These are phyloP conservation scores for Rhodofomes roseus DNA, from an alignment of 1,284 basidiomycete species.

Conservation along the genomic window DNA sequence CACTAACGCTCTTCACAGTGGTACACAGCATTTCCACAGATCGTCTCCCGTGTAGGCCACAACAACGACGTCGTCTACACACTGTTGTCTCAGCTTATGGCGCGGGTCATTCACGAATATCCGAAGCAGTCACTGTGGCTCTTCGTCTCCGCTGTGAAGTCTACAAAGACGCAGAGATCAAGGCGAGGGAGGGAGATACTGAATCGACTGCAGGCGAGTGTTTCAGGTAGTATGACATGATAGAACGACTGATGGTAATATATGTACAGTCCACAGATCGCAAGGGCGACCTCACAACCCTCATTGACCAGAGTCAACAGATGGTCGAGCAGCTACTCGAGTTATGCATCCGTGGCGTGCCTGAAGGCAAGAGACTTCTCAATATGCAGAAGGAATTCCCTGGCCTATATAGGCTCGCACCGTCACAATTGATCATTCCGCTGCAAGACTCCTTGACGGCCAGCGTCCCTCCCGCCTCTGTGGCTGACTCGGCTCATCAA, in stretches of 20 bases:
- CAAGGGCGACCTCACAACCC: slow-evolving; percentile 38
- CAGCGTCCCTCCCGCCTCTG: slow-evolving; percentile 75
- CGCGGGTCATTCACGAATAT: slow-evolving; percentile 73
- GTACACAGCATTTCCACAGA: slow-evolving; percentile 96
- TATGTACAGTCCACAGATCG: slow-evolving; percentile 25
- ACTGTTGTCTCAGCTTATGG: slow-evolving; percentile 70
- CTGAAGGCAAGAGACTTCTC: slow-evolving; percentile 45
- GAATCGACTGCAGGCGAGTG: slow-evolving; percentile 57
- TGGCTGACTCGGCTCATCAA: slow-evolving; percentile 59
- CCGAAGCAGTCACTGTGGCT: slow-evolving; percentile 95
- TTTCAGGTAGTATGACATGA: too few relatives aligned
- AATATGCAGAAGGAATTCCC: slow-evolving; percentile 69
- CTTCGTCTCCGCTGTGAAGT: slow-evolving; percentile 87
- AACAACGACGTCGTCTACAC: slow-evolving; percentile 65
- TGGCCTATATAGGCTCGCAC: slow-evolving; percentile 52
- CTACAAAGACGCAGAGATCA: slow-evolving; percentile 66
- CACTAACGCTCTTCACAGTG: slow-evolving; percentile 53
- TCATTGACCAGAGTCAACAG: slow-evolving; percentile 51
- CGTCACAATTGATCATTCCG: slow-evolving; percentile 79
- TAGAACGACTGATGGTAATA: too few relatives aligned
- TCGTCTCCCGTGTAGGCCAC: slow-evolving; percentile 93
- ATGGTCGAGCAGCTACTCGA: slow-evolving; percentile 71
- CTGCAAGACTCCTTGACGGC: slow-evolving; percentile 92
- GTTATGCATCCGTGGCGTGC: slow-evolving; percentile 59
- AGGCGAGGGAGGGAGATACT: slow-evolving; percentile 66